Evolutionary conservation across 306 rosid genomes (phyloP).

Genomic region (Aeschynomene evenia): DNA sequence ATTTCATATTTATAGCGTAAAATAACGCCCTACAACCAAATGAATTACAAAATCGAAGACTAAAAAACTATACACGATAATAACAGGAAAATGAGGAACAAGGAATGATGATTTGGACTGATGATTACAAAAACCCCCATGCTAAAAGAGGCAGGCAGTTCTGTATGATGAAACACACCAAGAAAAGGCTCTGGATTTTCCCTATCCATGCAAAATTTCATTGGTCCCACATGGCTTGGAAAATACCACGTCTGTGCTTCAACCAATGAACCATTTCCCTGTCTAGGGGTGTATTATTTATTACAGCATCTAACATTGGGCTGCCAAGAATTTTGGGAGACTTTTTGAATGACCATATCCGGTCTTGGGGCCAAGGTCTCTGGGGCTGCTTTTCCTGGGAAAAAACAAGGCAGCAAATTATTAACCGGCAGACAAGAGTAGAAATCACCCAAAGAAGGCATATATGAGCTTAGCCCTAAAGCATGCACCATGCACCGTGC

Average conservation of each 20-base stretch:
- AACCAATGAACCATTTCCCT: conserved; percentile 94
- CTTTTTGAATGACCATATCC: conserved; percentile 85
- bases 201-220: conserved; percentile 49
- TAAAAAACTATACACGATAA: conserved; percentile 81
- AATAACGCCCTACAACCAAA: conserved; percentile 57
- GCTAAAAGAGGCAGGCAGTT: conserved; percentile 65
- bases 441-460: conserved; percentile 7
- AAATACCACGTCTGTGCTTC: conserved; percentile 79
- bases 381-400: conserved; percentile 94
- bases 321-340: conserved; percentile 73
- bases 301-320: conserved; percentile 86
- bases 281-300: conserved; percentile 62
- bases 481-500: too few relatives aligned
- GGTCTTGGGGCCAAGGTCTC: conserved; percentile 90
- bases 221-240: conserved; percentile 82
- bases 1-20: conserved; percentile 54
- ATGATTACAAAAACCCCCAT: conserved; percentile 45
- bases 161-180: conserved; percentile 48
- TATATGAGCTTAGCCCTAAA: not conserved
- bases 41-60: conserved; percentile 60
- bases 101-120: conserved; percentile 38
- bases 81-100: conserved; percentile 41
- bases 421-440: not conserved
- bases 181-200: conserved; percentile 25
- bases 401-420: conserved; percentile 23